These are phyloP conservation scores for Leccinum olivaceopallidum DNA, from an alignment of 768 basidiomycete species.

Conservation along the genomic window DNA sequence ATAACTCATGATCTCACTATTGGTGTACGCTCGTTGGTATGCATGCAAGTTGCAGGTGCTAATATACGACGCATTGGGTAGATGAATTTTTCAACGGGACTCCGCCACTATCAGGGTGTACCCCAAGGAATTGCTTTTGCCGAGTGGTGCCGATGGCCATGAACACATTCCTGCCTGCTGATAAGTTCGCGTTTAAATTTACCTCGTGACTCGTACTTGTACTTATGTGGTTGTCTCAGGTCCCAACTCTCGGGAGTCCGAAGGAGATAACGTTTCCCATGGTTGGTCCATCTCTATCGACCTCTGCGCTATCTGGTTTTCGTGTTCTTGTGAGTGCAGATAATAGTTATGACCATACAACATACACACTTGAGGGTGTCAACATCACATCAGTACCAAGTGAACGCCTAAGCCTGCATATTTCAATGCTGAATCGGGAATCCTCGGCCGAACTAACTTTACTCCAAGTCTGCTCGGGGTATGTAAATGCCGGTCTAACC, in stretches of 20 bases:
- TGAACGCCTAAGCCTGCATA: background rate
- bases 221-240: background rate
- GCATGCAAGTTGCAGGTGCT: background rate
- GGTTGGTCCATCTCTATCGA: background rate
- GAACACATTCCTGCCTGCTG: background rate
- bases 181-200: background rate
- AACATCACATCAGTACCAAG: background rate
- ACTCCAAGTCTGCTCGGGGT: background rate
- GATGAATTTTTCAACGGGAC: background rate
- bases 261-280: background rate
- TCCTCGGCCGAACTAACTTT: conserved; percentile 9
- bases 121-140: background rate
- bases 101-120: background rate
- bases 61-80: background rate
- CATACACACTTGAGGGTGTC: background rate
- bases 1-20: background rate
- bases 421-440: conserved; percentile 1
- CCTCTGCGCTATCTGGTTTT: background rate
- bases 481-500: background rate
- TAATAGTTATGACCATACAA: background rate
- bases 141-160: background rate
- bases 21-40: background rate
- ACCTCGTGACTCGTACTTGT: background rate
- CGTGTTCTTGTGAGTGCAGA: background rate
- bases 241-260: background rate